phyloP scores from a whole-genome alignment of 2,329 filamentous ascomycete species.

The Talaromyces piceae region DNA sequence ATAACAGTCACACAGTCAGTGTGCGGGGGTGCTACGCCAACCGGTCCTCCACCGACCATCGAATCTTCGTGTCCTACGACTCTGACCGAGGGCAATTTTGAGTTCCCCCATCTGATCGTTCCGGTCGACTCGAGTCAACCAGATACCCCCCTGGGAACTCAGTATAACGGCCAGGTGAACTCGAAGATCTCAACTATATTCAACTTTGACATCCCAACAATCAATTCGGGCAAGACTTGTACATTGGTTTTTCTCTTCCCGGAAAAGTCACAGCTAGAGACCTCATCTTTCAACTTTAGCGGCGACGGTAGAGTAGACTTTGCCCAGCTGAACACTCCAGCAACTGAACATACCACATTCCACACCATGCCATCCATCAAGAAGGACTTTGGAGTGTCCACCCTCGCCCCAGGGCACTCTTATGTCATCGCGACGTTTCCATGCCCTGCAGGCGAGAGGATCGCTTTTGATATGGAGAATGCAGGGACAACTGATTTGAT shows the following conservation, averaged over 20 bases:
- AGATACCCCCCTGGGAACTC: conserved; percentile 45
- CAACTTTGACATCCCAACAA: conserved; percentile 59
- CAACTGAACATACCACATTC: conserved; percentile 46
- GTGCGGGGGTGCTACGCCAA: neutral
- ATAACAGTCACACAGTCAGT: conserved; percentile 7
- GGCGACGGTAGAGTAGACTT: conserved; percentile 50
- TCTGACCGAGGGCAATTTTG: conserved; percentile 38
- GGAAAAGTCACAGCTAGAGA: conserved; percentile 48
- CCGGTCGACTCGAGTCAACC: conserved; percentile 51
- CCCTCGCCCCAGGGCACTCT: conserved; percentile 47
- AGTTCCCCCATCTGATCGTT: conserved; percentile 58
- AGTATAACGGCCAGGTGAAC: conserved; percentile 50
- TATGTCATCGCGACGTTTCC: conserved; percentile 48
- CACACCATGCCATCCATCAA: conserved; percentile 46
- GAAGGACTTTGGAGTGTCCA: conserved; percentile 38
- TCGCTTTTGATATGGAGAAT: conserved; percentile 48
- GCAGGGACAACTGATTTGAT: conserved; percentile 46
- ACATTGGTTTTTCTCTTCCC: conserved; percentile 61
- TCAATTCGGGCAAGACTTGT: conserved; percentile 53
- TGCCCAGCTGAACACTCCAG: conserved; percentile 40
- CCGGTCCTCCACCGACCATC: neutral
- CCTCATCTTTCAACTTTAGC: conserved; percentile 50
- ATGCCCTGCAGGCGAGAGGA: conserved; percentile 47
- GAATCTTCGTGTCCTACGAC: conserved; percentile 36
- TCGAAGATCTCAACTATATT: conserved; percentile 52